Evolutionary conservation across 805 yeast species (phyloP), one percentile per base, ranked within the genome.

Genomic region (Candida silvatica): DNA sequence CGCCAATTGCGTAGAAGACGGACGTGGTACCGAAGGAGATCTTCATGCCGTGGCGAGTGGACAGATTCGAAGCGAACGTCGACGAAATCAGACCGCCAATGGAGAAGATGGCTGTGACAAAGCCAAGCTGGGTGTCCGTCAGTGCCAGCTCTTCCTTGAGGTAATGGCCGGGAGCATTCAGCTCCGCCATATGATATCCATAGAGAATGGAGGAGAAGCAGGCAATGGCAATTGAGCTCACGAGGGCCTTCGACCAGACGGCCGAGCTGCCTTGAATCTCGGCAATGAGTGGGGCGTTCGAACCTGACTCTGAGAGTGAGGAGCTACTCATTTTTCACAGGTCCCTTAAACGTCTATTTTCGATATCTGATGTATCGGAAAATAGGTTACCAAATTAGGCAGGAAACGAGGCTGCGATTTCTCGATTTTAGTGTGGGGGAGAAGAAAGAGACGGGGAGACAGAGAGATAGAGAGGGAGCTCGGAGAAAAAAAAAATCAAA

Each of bases 101-200:
- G 19, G 90, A 77, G 55, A 80, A 86, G 6, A 80, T 69, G 0
- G 94, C 77, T 1, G 94, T 85, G 7, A 79, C 77, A 15, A 80
- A 53, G 0, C 96, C 95, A 24, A 81, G 61, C 36, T 75, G 76
- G 24, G 67, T 62, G 20, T 70, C 68, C 7, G 39, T 37, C 6
- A 55, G 32, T 0, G 23, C 28, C 16, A 55, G 27, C 4, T 43
- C 38, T 7, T 20, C 6, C 29, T 45, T 42, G 16, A 86, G 64
- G 22, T 74, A 71, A 11, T 71, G 68, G 38, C 81, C 82, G 0
- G 97, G 96, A 5, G 96, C 94, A 59, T 90, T 90, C 53, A 90
- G 67, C 55, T 88, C 97, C 1, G 96, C 80, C 80, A 90, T 79
- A 54, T 92, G 97, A 55, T 83, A 86, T 1, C 98, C 98, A 56